Evolutionary conservation across 2,329 filamentous ascomycete species (phyloP), one percentile per base, ranked within the genome.

Genomic region (Sporothrix sp.): DNA sequence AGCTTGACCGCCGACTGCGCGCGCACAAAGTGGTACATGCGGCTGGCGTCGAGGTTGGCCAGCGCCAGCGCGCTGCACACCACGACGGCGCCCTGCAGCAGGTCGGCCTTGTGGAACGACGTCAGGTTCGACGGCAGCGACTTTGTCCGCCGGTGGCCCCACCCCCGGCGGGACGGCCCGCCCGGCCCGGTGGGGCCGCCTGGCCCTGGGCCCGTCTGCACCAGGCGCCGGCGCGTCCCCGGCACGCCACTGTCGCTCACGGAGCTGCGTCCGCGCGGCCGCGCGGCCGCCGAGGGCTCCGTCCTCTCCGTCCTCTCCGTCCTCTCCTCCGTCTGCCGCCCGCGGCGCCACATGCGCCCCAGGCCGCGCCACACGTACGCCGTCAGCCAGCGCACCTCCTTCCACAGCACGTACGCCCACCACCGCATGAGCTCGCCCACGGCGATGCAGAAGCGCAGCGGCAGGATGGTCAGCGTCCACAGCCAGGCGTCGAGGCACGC

Each of bases 21-120:
- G 42, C 91, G 84, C 59, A 98, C 95, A 60, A 90, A 90, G 65
- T 98, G 93, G 62, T 98, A 98, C 87, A 97, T 96, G 47, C 90
- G 81, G 63, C 90, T 96, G 6, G 93, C 93, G 64, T 98, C 94
- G 40, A 98, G 84, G 21, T 80, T 83, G 82, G 95, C 91, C 46
- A 98, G 72, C 13, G 91, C 81, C 47, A 85, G 72, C 59, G 87
- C 95, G 62, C 88, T 96, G 60, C 79, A 82, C 44, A 96, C 78
- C 54, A 98, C 91, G 52, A 98, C 77, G 18, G 88, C 73, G 0
- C 93, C 93, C 65, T 95, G 94, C 3, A 98, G 73, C 11, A 98
- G 78, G 66, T 98, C 93, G 9, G 93, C 93, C 66, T 98, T 98
- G 70, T 98, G 87, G 56, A 87, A 89, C 0, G 87, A 84, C 5